Evolutionary conservation across 805 yeast genomes (phyloP), one percentile per base, ranked within the genome.

Genomic region (Torulaspora microellipsoides): DNA sequence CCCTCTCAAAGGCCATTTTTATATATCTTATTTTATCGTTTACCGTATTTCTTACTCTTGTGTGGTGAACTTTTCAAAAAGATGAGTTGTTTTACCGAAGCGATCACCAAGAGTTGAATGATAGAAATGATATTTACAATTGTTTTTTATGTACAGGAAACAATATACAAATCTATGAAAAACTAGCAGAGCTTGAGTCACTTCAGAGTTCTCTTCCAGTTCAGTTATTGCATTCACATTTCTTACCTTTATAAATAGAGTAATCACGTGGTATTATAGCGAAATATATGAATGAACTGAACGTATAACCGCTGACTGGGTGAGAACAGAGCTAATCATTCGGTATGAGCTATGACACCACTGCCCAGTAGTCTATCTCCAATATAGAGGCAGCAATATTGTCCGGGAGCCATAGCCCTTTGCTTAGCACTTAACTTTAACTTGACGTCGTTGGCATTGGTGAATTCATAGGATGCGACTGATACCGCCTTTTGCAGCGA

Each of bases 391-490:
- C 85, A 95, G 13, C 88, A 65, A 52, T 77, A 81, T 61, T 91
- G 99, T 0, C 98, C 99, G 0, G 90, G 86, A 0, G 96, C 90
- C 58, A 93, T 77, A 0, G 95, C 96, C 38, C 88, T 66, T 28
- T 77, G 76, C 27, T 68, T 62, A 1, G 69, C 65, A 0, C 49
- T 46, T 27, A 90, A 67, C 15, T 53, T 51, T 7, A 86, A 60
- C 10, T 38, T 31, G 2, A 43, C 51, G 2, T 54, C 52, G 11
- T 43, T 42, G 3, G 34, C 30, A 4, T 36, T 32, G 4, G 38
- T 38, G 0, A 66, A 45, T 1, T 46, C 43, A 15, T 65, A 47
- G 3, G 51, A 42, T 8, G 51, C 41, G 0, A 83, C 67, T 2
- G 47, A 38, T 11, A 72, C 64, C 0, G 90, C 84, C 2, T 62